Evolutionary conservation across 1,284 basidiomycete species (phyloP), one percentile per base, ranked within the genome.

Genomic region (Ganoderma boninense): DNA sequence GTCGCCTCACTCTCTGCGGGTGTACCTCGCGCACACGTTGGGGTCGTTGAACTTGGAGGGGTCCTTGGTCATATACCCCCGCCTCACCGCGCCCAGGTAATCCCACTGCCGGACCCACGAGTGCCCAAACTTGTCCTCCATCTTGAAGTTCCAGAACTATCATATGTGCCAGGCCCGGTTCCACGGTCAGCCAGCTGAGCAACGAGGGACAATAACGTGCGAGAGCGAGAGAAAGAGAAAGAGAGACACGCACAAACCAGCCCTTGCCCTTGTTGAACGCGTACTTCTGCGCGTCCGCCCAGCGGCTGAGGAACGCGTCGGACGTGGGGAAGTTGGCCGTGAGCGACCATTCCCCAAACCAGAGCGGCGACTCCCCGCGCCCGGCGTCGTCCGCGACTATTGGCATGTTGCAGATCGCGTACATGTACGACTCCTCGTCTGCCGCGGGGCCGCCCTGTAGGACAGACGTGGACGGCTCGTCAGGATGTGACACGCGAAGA

Each of bases 391-490:
- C 87, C 91, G 0, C 91, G 72, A 75, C 86, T 87, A 2, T 92
- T 91, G 5, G 93, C 91, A 64, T 92, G 92, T 91, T 93, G 84
- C 93, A 95, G 49, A 93, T 86, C 74, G 85, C 86, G 2, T 78
- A 82, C 77, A 95, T 71, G 79, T 95, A 95, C 0, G 92, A 91
- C 0, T 87, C 80, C 40, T 86, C 84, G 74, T 52, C 26, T 23
- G 49, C 11, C 49, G 49, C 49, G 23, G 49, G 4, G n/a, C 7
- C 49, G 23, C 49, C 49, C 49, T 52, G 23, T 23, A 11, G 26
- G 23, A 52, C 43, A 43, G 43, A 1, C 18, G 38, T 10, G 46
- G 3, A 8, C 20, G 20, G 43, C 7, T 23, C 49, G 11, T 52
- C 49, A 52, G 49, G 10, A 26, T 38, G 26, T 1, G 10, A 14